phyloP scores from a whole-genome alignment of 768 basidiomycete genomes.

The Arthromyces matolae region DNA sequence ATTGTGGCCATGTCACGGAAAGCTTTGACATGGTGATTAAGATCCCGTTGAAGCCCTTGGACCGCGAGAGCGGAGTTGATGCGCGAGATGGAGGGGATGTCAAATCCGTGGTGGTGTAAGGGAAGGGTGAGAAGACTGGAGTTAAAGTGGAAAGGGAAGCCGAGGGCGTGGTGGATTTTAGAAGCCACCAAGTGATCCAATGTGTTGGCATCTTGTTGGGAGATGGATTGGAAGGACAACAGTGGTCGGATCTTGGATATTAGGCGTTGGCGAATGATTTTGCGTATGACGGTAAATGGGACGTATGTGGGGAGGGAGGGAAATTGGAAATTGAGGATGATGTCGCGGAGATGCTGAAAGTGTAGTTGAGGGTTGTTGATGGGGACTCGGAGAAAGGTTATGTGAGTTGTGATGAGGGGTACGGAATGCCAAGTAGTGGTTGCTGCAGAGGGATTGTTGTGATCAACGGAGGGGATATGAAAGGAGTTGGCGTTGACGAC shows the following conservation, averaged over 20 bases:
- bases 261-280: conserved; percentile 20
- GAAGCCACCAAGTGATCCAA: conserved; percentile 14
- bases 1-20: conserved; percentile 16
- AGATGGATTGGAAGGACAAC: conserved; percentile 23
- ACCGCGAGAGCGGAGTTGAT: conserved; percentile 19
- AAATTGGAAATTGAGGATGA: conserved; percentile 21
- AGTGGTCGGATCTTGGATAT: conserved; percentile 14
- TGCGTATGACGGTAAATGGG: conserved; percentile 18
- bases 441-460: too few species aligned
- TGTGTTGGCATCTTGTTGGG: conserved; percentile 8
- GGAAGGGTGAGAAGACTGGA: conserved; percentile 10
- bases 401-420: neutral
- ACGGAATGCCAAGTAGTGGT: neutral
- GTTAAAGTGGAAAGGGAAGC: conserved; percentile 20
- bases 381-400: conserved; percentile 16
- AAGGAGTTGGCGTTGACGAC: neutral
- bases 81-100: conserved; percentile 17
- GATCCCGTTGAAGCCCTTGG: conserved; percentile 18
- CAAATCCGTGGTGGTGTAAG: conserved; percentile 15
- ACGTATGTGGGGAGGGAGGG: conserved; percentile 12
- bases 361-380: conserved; percentile 17
- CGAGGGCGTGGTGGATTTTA: conserved; percentile 16
- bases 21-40: conserved; percentile 20
- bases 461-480: too few species aligned
- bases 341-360: conserved; percentile 8